A percentile compares a stretch with the other conserved stretches of the same genome.
Conservation (phyloP, 2,329 filamentous ascomycete species). For the Capronia coronata region DNA sequence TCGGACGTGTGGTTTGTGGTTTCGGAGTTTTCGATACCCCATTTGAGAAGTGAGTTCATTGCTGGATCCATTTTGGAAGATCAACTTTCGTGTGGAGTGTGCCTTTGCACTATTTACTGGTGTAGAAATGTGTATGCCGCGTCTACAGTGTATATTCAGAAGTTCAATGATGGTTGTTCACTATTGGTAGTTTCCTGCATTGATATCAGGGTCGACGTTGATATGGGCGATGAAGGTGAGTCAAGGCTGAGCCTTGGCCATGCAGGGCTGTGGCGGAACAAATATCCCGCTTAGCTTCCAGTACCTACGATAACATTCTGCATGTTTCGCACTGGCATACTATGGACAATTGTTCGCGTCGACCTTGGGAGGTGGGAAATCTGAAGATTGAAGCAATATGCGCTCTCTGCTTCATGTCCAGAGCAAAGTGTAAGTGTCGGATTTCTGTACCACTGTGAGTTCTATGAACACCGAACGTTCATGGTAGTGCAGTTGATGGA, state of each 20-base stretch:
- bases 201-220: no score
- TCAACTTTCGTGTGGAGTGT: background rate
- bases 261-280: background rate
- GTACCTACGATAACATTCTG: slow-evolving; percentile 19
- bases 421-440: no score
- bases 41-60: slow-evolving; percentile 73
- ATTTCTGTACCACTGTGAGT: no score
- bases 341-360: background rate
- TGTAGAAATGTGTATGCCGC: no score
- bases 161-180: no score
- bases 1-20: slow-evolving; percentile 21
- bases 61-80: slow-evolving; percentile 48
- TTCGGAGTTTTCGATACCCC: slow-evolving; percentile 61
- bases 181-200: background rate
- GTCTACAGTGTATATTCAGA: no score
- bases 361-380: no score
- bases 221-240: background rate
- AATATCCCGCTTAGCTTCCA: slow-evolving; percentile 9
- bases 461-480: no score
- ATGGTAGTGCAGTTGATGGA: no score
- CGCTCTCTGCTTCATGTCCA: no score
- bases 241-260: background rate
- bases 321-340: slow-evolving; percentile 13
- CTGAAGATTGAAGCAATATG: no score
- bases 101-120: no score